phyloP scores from a whole-genome alignment of 2,329 filamentous ascomycete species.

The Botrytis deweyae region DNA sequence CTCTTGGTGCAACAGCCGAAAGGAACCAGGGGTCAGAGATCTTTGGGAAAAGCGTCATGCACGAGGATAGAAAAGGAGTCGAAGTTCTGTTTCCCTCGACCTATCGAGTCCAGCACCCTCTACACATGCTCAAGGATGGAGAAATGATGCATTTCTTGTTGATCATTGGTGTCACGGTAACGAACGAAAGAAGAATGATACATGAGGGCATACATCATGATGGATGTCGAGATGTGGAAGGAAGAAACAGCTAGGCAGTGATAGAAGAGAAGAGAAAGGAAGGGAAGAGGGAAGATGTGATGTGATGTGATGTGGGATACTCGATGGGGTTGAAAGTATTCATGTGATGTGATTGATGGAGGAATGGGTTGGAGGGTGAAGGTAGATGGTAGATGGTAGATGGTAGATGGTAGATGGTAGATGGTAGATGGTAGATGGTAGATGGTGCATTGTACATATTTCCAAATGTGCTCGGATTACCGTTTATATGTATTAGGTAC shows the following conservation, averaged over 20 bases:
- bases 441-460: neutral
- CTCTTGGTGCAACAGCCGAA: neutral
- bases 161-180: neutral
- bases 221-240: neutral
- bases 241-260: neutral
- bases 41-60: constrained; percentile 7
- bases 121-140: neutral
- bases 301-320: neutral
- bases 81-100: neutral
- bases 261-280: neutral
- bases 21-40: constrained; percentile 3
- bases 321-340: neutral
- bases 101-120: neutral
- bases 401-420: too few species aligned
- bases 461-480: neutral
- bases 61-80: constrained; percentile 8
- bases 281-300: neutral
- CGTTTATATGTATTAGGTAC: neutral
- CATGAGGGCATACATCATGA: neutral
- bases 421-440: too few species aligned
- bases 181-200: neutral
- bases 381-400: too few species aligned
- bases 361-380: neutral
- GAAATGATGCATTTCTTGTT: neutral
- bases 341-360: neutral